These are phyloP conservation scores for Hypoxylon lienhwacheense DNA, from an alignment of 495 filamentous ascomycete genomes.

Conservation along the genomic window DNA sequence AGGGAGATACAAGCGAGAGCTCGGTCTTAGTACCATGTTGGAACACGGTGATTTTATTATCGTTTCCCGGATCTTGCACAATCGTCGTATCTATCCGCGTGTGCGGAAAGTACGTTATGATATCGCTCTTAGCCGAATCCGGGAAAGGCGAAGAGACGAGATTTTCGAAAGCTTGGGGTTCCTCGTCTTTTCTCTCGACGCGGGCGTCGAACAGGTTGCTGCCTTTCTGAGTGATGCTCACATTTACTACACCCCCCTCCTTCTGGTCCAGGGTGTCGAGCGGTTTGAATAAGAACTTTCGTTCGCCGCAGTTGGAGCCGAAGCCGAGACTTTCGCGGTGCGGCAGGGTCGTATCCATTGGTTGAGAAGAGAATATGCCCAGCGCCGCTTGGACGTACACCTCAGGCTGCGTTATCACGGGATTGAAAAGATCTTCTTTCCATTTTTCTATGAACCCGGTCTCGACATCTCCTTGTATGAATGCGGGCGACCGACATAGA, in stretches of 20 bases:
- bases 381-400: slow-evolving; percentile 83
- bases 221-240: slow-evolving; percentile 66
- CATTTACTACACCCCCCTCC: slow-evolving; percentile 52
- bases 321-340: slow-evolving; percentile 62
- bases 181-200: slow-evolving; percentile 52
- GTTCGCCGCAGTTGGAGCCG: slow-evolving; percentile 42
- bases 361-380: slow-evolving; percentile 55
- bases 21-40: slow-evolving; percentile 79
- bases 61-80: slow-evolving; percentile 60
- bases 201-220: slow-evolving; percentile 65
- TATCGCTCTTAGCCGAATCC: slow-evolving; percentile 34
- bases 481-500: slow-evolving; percentile 75
- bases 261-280: slow-evolving; percentile 46
- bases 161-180: slow-evolving; percentile 47
- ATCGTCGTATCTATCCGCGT: slow-evolving; percentile 80
- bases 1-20: slow-evolving; percentile 65
- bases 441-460: slow-evolving; percentile 95
- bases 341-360: slow-evolving; percentile 30
- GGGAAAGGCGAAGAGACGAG: slow-evolving; percentile 43
- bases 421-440: slow-evolving; percentile 68
- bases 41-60: slow-evolving; percentile 73
- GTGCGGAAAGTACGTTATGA: slow-evolving; percentile 70
- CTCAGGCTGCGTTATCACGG: slow-evolving; percentile 59
- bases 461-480: slow-evolving; percentile 86
- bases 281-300: slow-evolving; percentile 60